These are phyloP conservation scores for Colletotrichum liriopes DNA, from an alignment of 2,329 filamentous ascomycete genomes.

Conservation along the genomic window DNA sequence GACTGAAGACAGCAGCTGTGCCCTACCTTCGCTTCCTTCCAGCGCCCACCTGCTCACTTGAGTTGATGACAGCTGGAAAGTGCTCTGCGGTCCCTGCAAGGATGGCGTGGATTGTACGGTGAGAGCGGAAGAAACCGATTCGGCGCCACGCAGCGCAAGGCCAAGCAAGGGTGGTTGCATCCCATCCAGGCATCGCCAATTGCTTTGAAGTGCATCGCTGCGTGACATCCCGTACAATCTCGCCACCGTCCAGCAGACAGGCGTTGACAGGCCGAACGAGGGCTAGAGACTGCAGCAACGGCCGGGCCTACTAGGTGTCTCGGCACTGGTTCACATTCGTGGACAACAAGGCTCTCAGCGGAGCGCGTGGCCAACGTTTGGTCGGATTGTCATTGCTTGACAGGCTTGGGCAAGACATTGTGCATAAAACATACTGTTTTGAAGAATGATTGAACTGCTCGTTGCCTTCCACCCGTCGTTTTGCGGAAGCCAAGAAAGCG, in stretches of 20 bases:
- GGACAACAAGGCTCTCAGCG: not conserved
- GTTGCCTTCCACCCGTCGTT: not conserved
- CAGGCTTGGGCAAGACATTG: not conserved
- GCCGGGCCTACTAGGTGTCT: not conserved
- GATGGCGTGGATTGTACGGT: constrained; percentile 6
- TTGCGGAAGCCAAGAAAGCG: not conserved
- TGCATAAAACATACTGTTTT: not conserved
- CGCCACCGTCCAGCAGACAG: not conserved
- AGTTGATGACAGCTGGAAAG: not conserved
- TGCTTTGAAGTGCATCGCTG: not conserved
- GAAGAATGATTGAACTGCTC: not conserved
- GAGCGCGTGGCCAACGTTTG: not conserved
- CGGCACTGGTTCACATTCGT: not conserved
- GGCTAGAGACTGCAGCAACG: not conserved
- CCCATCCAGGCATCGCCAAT: constrained; percentile 2
- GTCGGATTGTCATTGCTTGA: not conserved
- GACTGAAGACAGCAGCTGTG: not conserved
- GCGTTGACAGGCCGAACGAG: not conserved
- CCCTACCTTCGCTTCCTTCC: not conserved
- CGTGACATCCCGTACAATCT: not conserved
- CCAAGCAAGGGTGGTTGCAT: not conserved
- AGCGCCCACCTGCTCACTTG: not conserved
- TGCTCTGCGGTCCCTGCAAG: not conserved
- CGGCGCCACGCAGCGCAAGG: constrained; percentile 15
- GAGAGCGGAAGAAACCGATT: constrained; percentile 18